phyloP scores from a whole-genome alignment of 1,139 yeast genomes.

The Sugiyamaella neomexicana region DNA sequence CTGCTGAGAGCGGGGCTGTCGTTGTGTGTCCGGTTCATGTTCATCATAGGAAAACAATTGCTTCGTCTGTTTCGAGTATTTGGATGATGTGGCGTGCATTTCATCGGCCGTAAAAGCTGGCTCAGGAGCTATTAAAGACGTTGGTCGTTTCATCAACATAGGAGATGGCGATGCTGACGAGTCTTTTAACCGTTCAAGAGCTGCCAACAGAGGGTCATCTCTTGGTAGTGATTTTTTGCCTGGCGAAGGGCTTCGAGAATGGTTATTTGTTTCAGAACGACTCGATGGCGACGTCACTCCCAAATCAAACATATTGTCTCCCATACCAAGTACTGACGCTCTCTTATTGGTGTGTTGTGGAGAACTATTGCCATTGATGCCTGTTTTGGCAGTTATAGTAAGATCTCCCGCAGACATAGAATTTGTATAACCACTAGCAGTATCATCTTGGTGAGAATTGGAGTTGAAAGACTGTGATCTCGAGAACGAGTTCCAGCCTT shows the following conservation, averaged over 20 bases:
- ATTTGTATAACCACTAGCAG: slow-evolving; percentile 12
- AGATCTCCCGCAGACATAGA: slow-evolving; percentile 8
- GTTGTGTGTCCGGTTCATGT: slow-evolving; percentile 14
- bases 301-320: slow-evolving; percentile 40
- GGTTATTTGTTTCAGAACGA: slow-evolving; percentile 8
- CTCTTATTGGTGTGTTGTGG: slow-evolving; percentile 16
- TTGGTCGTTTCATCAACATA: slow-evolving; percentile 8
- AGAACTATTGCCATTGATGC: slow-evolving; percentile 22
- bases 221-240: slow-evolving; percentile 31
- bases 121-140: slow-evolving; percentile 34
- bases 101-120: slow-evolving; percentile 40
- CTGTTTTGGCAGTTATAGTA: slow-evolving; percentile 27
- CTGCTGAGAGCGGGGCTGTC: slow-evolving; percentile 14
- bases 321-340: slow-evolving; percentile 34
- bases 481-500: slow-evolving; percentile 32
- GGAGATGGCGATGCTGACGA: slow-evolving; percentile 25
- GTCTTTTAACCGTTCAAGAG: slow-evolving; percentile 60
- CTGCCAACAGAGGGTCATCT: slow-evolving; percentile 57
- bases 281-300: slow-evolving; percentile 30
- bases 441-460: slow-evolving; percentile 11
- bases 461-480: slow-evolving; percentile 20
- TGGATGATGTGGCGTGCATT: slow-evolving; percentile 37
- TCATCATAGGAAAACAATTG: slow-evolving; percentile 29
- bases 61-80: slow-evolving; percentile 34
- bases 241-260: slow-evolving; percentile 25